Percentiles rank a stretch among this genome's conserved stretches.
These are phyloP conservation scores for Aspergillus baeticus DNA, from an alignment of 495 filamentous ascomycete genomes.

Conservation along the genomic window DNA sequence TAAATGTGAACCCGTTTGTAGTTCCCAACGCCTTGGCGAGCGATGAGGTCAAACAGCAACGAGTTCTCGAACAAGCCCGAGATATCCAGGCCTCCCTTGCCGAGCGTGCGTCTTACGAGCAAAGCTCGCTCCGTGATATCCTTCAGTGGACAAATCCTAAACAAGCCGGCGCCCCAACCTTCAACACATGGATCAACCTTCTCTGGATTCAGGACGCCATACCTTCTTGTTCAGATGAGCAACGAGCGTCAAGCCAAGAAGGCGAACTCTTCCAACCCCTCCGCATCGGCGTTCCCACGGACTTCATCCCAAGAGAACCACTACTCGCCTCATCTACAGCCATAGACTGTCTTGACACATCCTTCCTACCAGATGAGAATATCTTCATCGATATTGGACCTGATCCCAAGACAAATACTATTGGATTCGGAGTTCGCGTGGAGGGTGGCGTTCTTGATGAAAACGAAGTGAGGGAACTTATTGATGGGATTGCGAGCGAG, in stretches of 20 bases:
- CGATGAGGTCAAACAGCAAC: background rate
- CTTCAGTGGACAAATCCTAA: constrained; percentile 16
- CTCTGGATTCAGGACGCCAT: constrained; percentile 28
- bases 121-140: constrained; percentile 28
- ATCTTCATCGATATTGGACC: constrained; percentile 31
- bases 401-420: constrained; percentile 22
- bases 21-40: constrained; percentile 9
- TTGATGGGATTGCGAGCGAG: constrained; percentile 19
- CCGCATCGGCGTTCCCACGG: constrained; percentile 25
- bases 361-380: constrained; percentile 24
- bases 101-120: constrained; percentile 29
- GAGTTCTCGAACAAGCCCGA: constrained; percentile 14
- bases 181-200: constrained; percentile 38
- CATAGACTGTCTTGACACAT: constrained; percentile 24
- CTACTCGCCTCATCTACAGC: constrained; percentile 14
- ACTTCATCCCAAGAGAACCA: constrained; percentile 21
- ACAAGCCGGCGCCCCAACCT: constrained; percentile 15
- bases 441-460: constrained; percentile 24
- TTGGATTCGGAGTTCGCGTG: constrained; percentile 30
- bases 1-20: constrained; percentile 31
- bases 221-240: constrained; percentile 3
- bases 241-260: background rate
- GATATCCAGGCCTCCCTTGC: constrained; percentile 26
- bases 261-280: constrained; percentile 19
- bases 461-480: constrained; percentile 20